These are phyloP conservation scores for Suhomyces coccinellae DNA, from an alignment of 1,139 yeast species.

Conservation along the genomic window DNA sequence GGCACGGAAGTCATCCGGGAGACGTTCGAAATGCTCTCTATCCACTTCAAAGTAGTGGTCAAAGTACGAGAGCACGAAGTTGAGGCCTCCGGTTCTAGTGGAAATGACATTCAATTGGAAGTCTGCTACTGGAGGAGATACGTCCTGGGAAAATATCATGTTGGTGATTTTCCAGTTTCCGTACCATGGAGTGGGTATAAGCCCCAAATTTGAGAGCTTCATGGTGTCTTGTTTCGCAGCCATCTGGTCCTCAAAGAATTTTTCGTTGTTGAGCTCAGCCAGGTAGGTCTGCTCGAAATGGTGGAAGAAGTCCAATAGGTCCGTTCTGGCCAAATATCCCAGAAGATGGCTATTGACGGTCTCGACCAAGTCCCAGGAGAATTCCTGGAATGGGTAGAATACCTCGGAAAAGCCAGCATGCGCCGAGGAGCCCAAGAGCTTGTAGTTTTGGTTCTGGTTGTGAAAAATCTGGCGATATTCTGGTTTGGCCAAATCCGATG, in stretches of 20 bases:
- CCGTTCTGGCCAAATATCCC: slow-evolving; percentile 22
- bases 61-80: slow-evolving; percentile 34
- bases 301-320: slow-evolving; percentile 27
- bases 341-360: slow-evolving; percentile 23
- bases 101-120: slow-evolving; percentile 37
- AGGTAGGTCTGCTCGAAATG: slow-evolving; percentile 23
- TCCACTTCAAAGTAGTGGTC: slow-evolving; percentile 24
- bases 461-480: slow-evolving; percentile 21
- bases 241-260: slow-evolving; percentile 25
- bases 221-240: slow-evolving; percentile 35
- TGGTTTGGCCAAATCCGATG: slow-evolving; percentile 18
- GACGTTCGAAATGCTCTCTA: slow-evolving; percentile 26
- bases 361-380: slow-evolving; percentile 39
- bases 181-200: slow-evolving; percentile 18
- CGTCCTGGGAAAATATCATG: slow-evolving; percentile 40
- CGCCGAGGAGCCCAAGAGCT: slow-evolving; percentile 37
- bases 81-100: slow-evolving; percentile 38
- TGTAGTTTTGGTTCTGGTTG: slow-evolving; percentile 21
- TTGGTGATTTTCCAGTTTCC: slow-evolving; percentile 29
- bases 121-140: slow-evolving; percentile 39
- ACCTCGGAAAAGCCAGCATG: slow-evolving; percentile 34
- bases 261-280: slow-evolving; percentile 20
- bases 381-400: slow-evolving; percentile 31
- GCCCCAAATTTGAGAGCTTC: slow-evolving; percentile 45
- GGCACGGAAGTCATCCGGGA: slow-evolving; percentile 19